Evolutionary conservation across 441 rosid genomes (phyloP).

Genomic region (Mallotus repandus): DNA sequence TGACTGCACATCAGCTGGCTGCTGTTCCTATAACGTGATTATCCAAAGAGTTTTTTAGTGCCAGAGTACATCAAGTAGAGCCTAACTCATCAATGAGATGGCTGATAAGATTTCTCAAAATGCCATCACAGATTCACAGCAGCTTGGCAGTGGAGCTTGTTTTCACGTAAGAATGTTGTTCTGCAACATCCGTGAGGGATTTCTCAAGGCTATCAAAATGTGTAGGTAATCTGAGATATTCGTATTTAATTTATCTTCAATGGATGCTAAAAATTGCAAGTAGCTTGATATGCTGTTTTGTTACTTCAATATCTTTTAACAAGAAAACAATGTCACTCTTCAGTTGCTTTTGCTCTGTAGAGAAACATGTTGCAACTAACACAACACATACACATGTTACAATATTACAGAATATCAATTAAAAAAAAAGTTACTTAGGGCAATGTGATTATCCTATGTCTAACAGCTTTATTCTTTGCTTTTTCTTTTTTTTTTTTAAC

Average conservation of each 20-base stretch:
- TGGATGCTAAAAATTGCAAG: background rate
- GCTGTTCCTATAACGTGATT: background rate
- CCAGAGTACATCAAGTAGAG: conserved; percentile 1
- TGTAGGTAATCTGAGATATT: background rate
- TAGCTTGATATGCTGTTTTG: background rate
- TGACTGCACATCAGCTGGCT: background rate
- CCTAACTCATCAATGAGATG: background rate
- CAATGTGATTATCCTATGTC: background rate
- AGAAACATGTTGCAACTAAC: background rate
- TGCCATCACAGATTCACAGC: too few species aligned
- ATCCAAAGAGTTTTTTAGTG: background rate
- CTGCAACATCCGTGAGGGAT: background rate
- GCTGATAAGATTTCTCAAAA: background rate
- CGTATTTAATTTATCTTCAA: background rate
- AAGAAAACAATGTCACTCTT: background rate
- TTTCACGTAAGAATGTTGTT: background rate
- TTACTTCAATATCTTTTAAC: background rate
- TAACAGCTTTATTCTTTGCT: background rate
- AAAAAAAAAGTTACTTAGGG: background rate
- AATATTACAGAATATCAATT: background rate
- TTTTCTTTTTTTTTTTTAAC: background rate
- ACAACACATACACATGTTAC: background rate
- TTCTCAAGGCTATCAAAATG: background rate
- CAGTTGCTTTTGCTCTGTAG: background rate
- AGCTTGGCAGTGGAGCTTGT: background rate